These are phyloP conservation scores for Rhododendron simsii DNA, from an alignment of 148 eudicot species.

Conservation along the genomic window DNA sequence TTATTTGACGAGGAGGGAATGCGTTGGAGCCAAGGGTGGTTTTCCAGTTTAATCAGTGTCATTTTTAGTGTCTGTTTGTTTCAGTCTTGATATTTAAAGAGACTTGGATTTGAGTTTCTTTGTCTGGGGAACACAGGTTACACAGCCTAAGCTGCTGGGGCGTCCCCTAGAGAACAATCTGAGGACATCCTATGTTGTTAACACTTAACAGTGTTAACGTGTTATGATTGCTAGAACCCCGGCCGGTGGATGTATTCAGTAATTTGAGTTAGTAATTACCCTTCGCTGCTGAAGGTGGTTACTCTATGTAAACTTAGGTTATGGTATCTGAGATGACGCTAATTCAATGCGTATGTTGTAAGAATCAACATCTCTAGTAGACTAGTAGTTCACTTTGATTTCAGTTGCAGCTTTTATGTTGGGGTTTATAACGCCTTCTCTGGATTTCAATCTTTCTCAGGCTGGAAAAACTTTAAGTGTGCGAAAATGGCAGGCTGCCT, in stretches of 20 bases:
- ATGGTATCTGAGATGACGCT: neutral
- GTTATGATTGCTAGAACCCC: neutral
- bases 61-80: neutral
- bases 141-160: neutral
- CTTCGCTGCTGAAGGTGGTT: neutral
- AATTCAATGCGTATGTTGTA: neutral
- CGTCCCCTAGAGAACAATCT: neutral
- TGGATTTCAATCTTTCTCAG: slow-evolving; percentile 30
- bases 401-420: neutral
- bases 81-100: neutral
- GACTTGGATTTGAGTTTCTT: neutral
- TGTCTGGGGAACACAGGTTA: neutral
- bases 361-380: neutral
- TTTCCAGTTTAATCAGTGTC: neutral
- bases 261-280: neutral
- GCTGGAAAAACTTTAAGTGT: slow-evolving; percentile 78
- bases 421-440: neutral
- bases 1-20: neutral
- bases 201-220: neutral
- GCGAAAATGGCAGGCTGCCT: slow-evolving; percentile 82
- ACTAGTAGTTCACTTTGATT: neutral
- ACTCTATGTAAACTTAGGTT: neutral
- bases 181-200: neutral
- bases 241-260: neutral
- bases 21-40: neutral